These are phyloP conservation scores for Candida glucosophila DNA, from an alignment of 1,139 yeast genomes.

Conservation along the genomic window DNA sequence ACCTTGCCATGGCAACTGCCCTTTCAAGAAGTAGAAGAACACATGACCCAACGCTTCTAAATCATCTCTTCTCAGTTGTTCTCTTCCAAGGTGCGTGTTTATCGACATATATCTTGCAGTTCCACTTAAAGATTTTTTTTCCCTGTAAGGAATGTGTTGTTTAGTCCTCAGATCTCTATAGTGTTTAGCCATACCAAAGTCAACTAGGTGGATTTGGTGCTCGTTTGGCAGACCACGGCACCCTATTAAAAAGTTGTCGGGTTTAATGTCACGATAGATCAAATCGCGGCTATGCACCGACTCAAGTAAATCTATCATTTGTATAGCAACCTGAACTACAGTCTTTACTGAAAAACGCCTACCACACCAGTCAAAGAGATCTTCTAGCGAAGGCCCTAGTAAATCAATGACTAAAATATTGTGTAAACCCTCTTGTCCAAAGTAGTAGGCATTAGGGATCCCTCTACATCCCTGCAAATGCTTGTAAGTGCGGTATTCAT, in stretches of 20 bases:
- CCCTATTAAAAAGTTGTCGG: slow-evolving; percentile 88
- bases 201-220: slow-evolving; percentile 58
- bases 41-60: slow-evolving; percentile 94
- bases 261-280: slow-evolving; percentile 91
- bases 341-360: slow-evolving; percentile 82
- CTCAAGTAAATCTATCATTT: slow-evolving; percentile 83
- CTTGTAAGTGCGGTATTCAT: slow-evolving; percentile 89
- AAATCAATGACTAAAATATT: slow-evolving; percentile 88
- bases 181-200: slow-evolving; percentile 97
- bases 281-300: slow-evolving; percentile 83
- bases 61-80: slow-evolving; percentile 93
- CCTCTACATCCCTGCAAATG: slow-evolving; percentile 74
- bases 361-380: slow-evolving; percentile 97
- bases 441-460: slow-evolving; percentile 90
- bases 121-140: slow-evolving; percentile 87
- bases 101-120: slow-evolving; percentile 98
- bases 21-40: slow-evolving; percentile 84
- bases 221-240: slow-evolving; percentile 46
- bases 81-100: slow-evolving; percentile 94
- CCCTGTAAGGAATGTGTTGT: slow-evolving; percentile 94
- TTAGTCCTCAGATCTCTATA: slow-evolving; percentile 92
- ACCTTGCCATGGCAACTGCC: slow-evolving; percentile 98
- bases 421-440: slow-evolving; percentile 96
- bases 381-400: slow-evolving; percentile 92
- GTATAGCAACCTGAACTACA: slow-evolving; percentile 83